These are phyloP conservation scores for Ilyonectria robusta DNA, from an alignment of 2,329 filamentous ascomycete species.

Conservation along the genomic window DNA sequence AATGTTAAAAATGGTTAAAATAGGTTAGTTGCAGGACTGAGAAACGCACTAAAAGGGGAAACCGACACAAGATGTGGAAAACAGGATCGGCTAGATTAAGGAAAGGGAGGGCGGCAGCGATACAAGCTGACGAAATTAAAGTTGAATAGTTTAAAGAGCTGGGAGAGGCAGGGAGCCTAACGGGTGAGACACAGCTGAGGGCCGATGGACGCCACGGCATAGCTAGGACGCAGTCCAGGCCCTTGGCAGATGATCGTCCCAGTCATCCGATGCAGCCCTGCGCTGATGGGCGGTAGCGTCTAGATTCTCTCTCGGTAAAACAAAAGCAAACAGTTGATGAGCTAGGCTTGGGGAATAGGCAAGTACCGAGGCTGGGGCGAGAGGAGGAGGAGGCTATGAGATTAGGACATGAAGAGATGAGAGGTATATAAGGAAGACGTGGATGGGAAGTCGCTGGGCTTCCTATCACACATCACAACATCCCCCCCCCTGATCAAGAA, in stretches of 20 bases:
- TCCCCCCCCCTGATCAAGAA: background rate
- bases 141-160: background rate
- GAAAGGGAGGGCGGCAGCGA: background rate
- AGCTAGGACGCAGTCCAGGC: background rate
- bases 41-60: background rate
- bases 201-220: background rate
- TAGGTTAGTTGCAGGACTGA: background rate
- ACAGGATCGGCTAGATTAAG: background rate
- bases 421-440: background rate
- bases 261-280: slow-evolving; percentile 2
- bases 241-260: background rate
- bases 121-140: background rate
- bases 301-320: background rate
- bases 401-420: background rate
- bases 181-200: background rate
- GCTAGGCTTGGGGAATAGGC: background rate
- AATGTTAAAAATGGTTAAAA: background rate
- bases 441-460: background rate
- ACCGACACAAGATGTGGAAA: background rate
- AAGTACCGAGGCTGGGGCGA: background rate
- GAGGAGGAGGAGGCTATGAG: background rate
- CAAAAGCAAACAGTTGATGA: background rate
- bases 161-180: background rate
- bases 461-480: background rate
- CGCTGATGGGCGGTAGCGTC: background rate